A percentile compares a stretch with the other conserved stretches of the same genome.
These are phyloP conservation scores for Syzygium grande DNA, from an alignment of 345 rosid genomes.

Conservation along the genomic window DNA sequence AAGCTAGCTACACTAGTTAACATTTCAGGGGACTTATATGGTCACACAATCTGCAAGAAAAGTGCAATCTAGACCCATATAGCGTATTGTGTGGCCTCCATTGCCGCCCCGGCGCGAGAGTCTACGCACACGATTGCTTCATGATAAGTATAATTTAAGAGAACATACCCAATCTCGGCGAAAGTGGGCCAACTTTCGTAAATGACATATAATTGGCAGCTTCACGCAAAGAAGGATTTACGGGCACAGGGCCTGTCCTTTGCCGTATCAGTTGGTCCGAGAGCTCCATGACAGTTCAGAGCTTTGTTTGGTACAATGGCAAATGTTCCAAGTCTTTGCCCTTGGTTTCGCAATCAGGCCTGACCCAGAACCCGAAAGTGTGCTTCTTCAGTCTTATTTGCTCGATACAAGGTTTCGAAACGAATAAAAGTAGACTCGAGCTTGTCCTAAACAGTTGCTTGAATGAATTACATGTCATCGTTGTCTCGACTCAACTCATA, in stretches of 20 bases:
- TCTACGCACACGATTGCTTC: background rate
- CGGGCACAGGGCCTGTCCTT: background rate
- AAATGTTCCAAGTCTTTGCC: background rate
- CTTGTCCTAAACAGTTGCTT: background rate
- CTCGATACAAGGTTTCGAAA: background rate
- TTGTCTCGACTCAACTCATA: background rate
- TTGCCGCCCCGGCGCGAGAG: background rate
- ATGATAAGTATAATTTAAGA: no score
- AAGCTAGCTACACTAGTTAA: background rate
- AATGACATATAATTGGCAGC: background rate
- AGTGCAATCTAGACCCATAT: background rate
- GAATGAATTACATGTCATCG: background rate
- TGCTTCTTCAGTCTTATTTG: background rate
- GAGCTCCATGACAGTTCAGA: background rate
- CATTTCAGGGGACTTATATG: background rate
- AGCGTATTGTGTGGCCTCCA: background rate
- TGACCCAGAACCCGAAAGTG: background rate
- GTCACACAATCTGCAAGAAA: background rate
- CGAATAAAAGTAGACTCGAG: background rate
- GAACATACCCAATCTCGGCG: rapidly evolving
- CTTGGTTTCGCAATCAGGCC: background rate
- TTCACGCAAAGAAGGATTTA: background rate
- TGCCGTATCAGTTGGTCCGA: background rate
- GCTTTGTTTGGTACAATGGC: background rate
- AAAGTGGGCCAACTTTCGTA: background rate